These are phyloP conservation scores for Stentor coeruleus DNA, from an alignment of 73 alveolate genomes.

Conservation along the genomic window DNA sequence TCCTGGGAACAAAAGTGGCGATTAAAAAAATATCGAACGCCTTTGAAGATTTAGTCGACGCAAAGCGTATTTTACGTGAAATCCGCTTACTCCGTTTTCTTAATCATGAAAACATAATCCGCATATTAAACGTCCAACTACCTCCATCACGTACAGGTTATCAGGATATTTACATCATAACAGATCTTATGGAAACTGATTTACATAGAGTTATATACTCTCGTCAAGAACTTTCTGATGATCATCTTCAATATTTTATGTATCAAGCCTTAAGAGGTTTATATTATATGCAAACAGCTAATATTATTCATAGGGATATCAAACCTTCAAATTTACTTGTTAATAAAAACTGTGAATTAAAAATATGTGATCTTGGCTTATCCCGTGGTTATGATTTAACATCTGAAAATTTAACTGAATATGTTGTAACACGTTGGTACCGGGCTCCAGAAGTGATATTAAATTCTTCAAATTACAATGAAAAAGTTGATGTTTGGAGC, in stretches of 20 bases:
- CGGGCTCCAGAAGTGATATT: constrained; percentile 39
- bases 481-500: constrained; percentile 44
- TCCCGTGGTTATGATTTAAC: constrained; percentile 28
- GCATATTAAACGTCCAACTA: constrained; percentile 41
- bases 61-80: constrained; percentile 82
- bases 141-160: constrained; percentile 38
- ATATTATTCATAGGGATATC: constrained; percentile 60
- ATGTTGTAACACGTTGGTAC: constrained; percentile 40
- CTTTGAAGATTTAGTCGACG: constrained; percentile 77
- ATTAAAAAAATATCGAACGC: constrained; percentile 58
- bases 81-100: constrained; percentile 59
- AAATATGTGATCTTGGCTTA: constrained; percentile 37
- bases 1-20: no score
- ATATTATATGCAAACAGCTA: constrained; percentile 72
- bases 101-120: constrained; percentile 49
- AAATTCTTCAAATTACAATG: constrained; percentile 32
- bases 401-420: constrained; percentile 25
- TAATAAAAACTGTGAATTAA: constrained; percentile 32
- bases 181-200: constrained; percentile 79
- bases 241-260: constrained; percentile 66
- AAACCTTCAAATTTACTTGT: constrained; percentile 34
- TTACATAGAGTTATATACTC: constrained; percentile 57
- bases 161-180: constrained; percentile 59
- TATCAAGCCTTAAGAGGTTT: constrained; percentile 71
- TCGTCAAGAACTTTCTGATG: constrained; percentile 61